Evolutionary conservation across 75 land plant genomes (phyloP).

Genomic region (Cupressus sempervirens): DNA sequence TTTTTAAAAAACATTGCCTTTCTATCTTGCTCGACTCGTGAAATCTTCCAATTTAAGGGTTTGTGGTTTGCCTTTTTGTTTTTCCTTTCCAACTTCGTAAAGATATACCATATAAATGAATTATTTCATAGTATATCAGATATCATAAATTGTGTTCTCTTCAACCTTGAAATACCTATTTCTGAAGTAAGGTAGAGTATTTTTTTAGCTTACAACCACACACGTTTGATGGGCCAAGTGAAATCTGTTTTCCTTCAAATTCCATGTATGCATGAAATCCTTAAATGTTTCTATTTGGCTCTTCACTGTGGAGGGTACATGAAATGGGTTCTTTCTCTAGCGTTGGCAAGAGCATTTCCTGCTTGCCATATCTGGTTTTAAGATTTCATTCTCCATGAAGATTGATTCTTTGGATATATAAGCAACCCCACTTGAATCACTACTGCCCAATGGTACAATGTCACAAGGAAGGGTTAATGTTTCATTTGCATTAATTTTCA

Average conservation of each 20-base stretch:
- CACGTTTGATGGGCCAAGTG: conserved; percentile 85
- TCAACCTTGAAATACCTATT: conserved; percentile 27
- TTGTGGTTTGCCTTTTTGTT: too few species aligned
- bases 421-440: conserved; percentile 91
- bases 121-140: too few species aligned
- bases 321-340: conserved; percentile 40
- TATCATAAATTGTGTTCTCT: conserved; percentile 23
- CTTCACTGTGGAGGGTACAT: conserved; percentile 63
- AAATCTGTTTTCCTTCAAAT: conserved; percentile 54
- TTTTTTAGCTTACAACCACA: conserved; percentile 98
- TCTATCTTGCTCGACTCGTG: too few species aligned
- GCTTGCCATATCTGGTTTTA: conserved; percentile 92
- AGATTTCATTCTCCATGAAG: conserved; percentile 96
- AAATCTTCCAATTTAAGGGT: too few species aligned
- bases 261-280: conserved; percentile 83
- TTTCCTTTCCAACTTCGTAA: too few species aligned
- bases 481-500: conserved; percentile 66
- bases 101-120: too few species aligned
- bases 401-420: conserved; percentile 94
- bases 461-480: conserved; percentile 99
- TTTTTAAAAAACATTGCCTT: too few species aligned
- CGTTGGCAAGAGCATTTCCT: conserved; percentile 53
- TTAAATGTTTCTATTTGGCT: conserved; percentile 90
- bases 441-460: conserved; percentile 77
- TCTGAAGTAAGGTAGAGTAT: conserved; percentile 47